Conservation (phyloP, 148 eudicot genomes). For the Oxyria digyna region DNA sequence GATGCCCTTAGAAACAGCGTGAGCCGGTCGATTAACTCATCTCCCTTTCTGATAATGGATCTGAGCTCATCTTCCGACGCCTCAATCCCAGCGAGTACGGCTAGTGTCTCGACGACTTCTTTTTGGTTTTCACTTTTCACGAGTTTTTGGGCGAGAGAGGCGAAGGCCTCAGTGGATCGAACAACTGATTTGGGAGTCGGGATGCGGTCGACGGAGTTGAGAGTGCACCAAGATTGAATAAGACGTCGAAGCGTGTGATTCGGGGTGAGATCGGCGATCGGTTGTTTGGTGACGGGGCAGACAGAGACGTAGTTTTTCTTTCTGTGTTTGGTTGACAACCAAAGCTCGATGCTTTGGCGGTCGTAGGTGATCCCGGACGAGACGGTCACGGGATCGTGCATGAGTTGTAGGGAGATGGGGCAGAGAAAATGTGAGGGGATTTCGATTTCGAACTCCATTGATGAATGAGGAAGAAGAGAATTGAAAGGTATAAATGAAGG, state of each 20-base stretch:
- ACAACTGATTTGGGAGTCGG: conserved; percentile 78
- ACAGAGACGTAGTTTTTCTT: conserved; percentile 17
- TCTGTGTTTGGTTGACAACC: conserved; percentile 24
- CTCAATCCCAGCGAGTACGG: neutral
- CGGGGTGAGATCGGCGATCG: conserved; percentile 32
- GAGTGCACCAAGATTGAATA: conserved; percentile 83
- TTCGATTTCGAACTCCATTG: conserved; percentile 26
- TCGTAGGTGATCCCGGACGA: conserved; percentile 82
- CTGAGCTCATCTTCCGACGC: neutral
- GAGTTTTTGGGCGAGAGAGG: neutral
- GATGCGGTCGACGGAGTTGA: conserved; percentile 55
- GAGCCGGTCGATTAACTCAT: neutral
- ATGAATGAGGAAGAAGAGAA: neutral
- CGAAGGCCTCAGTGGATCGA: neutral
- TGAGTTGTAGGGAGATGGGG: conserved; percentile 83
- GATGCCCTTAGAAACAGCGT: neutral
- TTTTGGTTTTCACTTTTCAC: neutral
- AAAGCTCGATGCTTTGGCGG: conserved; percentile 50
- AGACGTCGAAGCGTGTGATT: conserved; percentile 82
- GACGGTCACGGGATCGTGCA: conserved; percentile 78
- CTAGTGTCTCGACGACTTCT: neutral
- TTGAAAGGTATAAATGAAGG: neutral
- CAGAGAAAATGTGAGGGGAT: conserved; percentile 68
- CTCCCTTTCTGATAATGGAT: neutral
- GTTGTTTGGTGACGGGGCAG: conserved; percentile 74